Evolutionary conservation across 176 grass and related monocot species (phyloP).

Genomic region (Zoysia japonica): DNA sequence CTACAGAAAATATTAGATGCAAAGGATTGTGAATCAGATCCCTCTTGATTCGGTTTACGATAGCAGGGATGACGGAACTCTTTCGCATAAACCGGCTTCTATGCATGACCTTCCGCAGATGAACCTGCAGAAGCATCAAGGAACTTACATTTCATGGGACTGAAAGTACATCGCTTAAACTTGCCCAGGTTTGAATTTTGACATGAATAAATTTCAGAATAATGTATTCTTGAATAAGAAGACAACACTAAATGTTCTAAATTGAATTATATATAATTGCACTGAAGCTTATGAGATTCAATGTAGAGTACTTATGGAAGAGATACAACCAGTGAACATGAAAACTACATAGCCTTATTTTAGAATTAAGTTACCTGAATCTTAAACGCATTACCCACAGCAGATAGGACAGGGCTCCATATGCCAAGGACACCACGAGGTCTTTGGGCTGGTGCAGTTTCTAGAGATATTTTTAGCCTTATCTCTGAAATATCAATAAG

Average conservation of each 20-base stretch:
- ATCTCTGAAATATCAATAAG: slow-evolving; percentile 96
- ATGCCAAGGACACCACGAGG: slow-evolving; percentile 88
- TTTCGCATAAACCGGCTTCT: slow-evolving; percentile 82
- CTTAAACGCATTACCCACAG: slow-evolving; percentile 95
- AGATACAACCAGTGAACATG: not conserved
- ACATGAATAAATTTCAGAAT: not conserved
- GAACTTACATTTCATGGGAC: slow-evolving; percentile 7
- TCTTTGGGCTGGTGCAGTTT: slow-evolving; percentile 92
- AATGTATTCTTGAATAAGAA: not conserved
- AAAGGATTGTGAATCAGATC: slow-evolving; percentile 97
- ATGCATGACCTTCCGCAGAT: slow-evolving; percentile 87
- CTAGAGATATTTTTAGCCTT: slow-evolving; percentile 92
- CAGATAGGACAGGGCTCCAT: slow-evolving; percentile 92
- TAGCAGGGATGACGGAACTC: slow-evolving; percentile 77
- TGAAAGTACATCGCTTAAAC: not conserved
- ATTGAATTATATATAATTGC: not conserved
- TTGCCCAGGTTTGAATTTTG: slow-evolving; percentile 8
- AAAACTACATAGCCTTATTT: slow-evolving; percentile 15
- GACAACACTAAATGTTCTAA: not conserved
- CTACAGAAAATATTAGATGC: slow-evolving; percentile 92
- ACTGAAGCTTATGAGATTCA: not conserved
- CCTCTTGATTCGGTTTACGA: slow-evolving; percentile 81
- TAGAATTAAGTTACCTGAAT: slow-evolving; percentile 72
- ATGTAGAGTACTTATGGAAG: slow-evolving; percentile 3
- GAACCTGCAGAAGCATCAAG: slow-evolving; percentile 62